Evolutionary conservation across 1,139 yeast genomes (phyloP).

Genomic region (Kluyveromyces marxianus): DNA sequence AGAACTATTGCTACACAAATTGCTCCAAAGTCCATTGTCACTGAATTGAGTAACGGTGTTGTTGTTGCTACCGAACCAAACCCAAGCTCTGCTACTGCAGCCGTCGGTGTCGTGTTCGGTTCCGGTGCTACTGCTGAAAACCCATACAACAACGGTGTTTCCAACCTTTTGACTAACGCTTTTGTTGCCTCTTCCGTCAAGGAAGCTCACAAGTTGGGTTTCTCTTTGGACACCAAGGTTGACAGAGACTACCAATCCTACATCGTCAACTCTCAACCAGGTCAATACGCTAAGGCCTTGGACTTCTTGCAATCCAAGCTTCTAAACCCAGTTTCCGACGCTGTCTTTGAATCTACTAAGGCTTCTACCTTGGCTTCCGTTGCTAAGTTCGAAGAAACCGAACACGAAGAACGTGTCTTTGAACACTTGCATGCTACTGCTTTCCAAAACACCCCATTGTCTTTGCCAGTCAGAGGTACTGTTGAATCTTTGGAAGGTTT

Average conservation of each 20-base stretch:
- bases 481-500: conserved; percentile 51
- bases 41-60: conserved; percentile 65
- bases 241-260: conserved; percentile 51
- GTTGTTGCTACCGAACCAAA: conserved; percentile 63
- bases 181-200: conserved; percentile 34
- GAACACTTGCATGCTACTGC: conserved; percentile 77
- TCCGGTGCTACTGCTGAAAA: conserved; percentile 78
- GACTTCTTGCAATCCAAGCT: conserved; percentile 30
- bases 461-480: conserved; percentile 70
- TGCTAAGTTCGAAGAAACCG: conserved; percentile 33
- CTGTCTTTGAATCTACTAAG: conserved; percentile 26
- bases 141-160: conserved; percentile 71
- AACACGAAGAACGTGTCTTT: conserved; percentile 40
- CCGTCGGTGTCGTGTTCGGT: conserved; percentile 63
- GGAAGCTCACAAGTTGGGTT: conserved; percentile 38
- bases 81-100: conserved; percentile 47
- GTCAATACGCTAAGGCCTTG: conserved; percentile 40
- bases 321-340: conserved; percentile 27
- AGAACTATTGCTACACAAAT: conserved; percentile 43
- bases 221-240: conserved; percentile 39
- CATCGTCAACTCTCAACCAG: conserved; percentile 43
- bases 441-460: conserved; percentile 75
- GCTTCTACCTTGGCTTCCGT: conserved; percentile 34
- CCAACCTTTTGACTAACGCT: conserved; percentile 53
- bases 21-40: conserved; percentile 53